phyloP scores from a whole-genome alignment of 1,284 basidiomycete species.

The Trichosporon asahii region DNA sequence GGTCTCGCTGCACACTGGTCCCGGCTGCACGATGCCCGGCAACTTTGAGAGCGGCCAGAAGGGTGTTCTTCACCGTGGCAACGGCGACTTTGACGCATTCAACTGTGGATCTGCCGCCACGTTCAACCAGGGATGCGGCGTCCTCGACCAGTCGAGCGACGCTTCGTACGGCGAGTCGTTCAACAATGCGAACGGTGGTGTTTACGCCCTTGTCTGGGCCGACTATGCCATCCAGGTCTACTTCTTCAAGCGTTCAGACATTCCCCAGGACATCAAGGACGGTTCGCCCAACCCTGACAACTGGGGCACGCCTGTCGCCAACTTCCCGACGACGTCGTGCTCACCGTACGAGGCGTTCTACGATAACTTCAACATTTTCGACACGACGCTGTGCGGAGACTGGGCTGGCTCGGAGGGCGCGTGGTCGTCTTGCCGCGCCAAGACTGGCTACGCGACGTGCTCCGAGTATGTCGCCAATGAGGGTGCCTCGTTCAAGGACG shows the following conservation, averaged over 20 bases:
- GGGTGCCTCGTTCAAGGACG: slow-evolving; percentile 68
- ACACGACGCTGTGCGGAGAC: slow-evolving; percentile 62
- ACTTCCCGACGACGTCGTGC: slow-evolving; percentile 68
- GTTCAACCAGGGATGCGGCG: slow-evolving; percentile 53
- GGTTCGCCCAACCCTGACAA: slow-evolving; percentile 63
- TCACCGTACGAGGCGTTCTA: slow-evolving; percentile 74
- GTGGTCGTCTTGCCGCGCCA: slow-evolving; percentile 78
- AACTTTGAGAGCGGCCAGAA: slow-evolving; percentile 56
- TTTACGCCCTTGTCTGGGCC: slow-evolving; percentile 65
- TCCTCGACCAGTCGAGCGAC: slow-evolving; percentile 33
- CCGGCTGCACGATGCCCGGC: slow-evolving; percentile 55
- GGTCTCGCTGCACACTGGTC: slow-evolving; percentile 51
- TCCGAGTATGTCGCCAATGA: slow-evolving; percentile 67
- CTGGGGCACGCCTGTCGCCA: slow-evolving; percentile 73
- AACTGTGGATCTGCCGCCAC: slow-evolving; percentile 49
- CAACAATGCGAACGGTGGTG: slow-evolving; percentile 52
- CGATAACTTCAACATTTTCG: slow-evolving; percentile 60
- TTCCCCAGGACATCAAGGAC: slow-evolving; percentile 69
- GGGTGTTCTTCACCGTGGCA: slow-evolving; percentile 58
- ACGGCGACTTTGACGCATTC: slow-evolving; percentile 45
- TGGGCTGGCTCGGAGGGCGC: slow-evolving; percentile 68
- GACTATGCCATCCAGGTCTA: slow-evolving; percentile 68
- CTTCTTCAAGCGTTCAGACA: slow-evolving; percentile 69
- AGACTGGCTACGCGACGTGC: slow-evolving; percentile 74
- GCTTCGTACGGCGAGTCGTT: slow-evolving; percentile 50